phyloP scores from a whole-genome alignment of 164 flowering plant species.

The Stephania yunnanensis region DNA sequence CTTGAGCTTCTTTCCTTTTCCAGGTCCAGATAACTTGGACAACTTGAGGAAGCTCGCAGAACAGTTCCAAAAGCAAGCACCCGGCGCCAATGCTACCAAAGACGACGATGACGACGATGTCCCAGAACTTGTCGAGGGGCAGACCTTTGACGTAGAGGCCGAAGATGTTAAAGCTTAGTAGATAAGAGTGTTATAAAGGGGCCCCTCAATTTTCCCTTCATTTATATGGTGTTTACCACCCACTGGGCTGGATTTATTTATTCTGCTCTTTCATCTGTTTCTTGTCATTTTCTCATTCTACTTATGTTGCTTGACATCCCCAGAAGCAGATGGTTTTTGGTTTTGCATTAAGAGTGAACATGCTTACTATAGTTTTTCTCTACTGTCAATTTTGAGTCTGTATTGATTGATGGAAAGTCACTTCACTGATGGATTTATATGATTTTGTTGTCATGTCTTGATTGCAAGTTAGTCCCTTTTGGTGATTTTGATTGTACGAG shows the following conservation, averaged over 20 bases:
- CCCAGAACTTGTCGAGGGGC: constrained; percentile 52
- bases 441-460: too few species aligned
- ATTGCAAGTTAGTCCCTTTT: too few species aligned
- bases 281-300: background rate
- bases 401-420: too few species aligned
- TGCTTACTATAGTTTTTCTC: too few species aligned
- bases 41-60: constrained; percentile 62
- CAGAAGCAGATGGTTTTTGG: constrained; percentile 1
- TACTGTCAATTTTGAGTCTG: too few species aligned
- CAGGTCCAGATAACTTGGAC: constrained; percentile 72
- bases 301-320: background rate
- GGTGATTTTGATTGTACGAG: too few species aligned
- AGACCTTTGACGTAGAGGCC: constrained; percentile 47
- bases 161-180: constrained; percentile 35
- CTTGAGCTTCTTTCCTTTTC: background rate
- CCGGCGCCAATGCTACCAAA: constrained; percentile 27
- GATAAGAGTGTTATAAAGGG: constrained; percentile 3
- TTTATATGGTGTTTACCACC: background rate
- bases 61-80: constrained; percentile 55
- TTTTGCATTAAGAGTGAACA: background rate
- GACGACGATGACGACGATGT: constrained; percentile 63
- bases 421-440: too few species aligned
- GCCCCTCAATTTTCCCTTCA: constrained; percentile 5
- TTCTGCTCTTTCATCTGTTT: background rate
- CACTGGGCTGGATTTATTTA: background rate